Base-by-base conservation (phyloP, 106 monocot genomes). In the Dioscorea dumetorum region DNA sequence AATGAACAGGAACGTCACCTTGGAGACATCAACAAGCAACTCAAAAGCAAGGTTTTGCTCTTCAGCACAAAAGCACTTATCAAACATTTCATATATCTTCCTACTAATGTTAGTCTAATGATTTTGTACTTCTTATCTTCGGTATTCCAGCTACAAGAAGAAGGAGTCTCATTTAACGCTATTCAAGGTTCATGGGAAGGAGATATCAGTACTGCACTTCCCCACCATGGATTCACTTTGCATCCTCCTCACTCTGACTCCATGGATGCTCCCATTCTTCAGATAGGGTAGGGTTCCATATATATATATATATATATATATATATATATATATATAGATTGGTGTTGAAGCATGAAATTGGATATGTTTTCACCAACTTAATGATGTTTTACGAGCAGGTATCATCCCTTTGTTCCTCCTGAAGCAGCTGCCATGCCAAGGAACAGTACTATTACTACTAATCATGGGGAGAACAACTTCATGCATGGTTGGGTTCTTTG, bases 181-280 rank as follows among this genome's bases (percentile, higher is more conserved):
- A 49, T 77, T 17, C 83, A 78, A 80, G 79, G 67, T 9, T 48
- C 75, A 66, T 77, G 75, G 82, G 76, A 79, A 19, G 41, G 41
- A 41, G 41, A 41, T 6, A 14, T 68, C 49, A 63, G 64, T 49
- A 56, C 61, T 6, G 18, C 57, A 8, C 28, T 67, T 23, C 58
- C 16, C 8, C 54, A 54, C 60, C 73, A 62, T 64, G 31, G 49
- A 41, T 84, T 75, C 34, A 23, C 67, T n/a, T 16, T 72, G 72
- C 77, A 78, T 53, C 76, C 71, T 28, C 61, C 77, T 60, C 80
- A 81, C 12, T 59, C 77, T 24, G 81, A 20, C 24, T 41, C 54
- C 33, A 71, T 81, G 64, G 81, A 88, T 48, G 80, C 83, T 62
- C 83, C 83, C 64, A 84, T 77, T 52, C 69, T 88, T 23, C 87